These are phyloP conservation scores for Pisolithus sp. DNA, from an alignment of 768 basidiomycete genomes.

Conservation along the genomic window DNA sequence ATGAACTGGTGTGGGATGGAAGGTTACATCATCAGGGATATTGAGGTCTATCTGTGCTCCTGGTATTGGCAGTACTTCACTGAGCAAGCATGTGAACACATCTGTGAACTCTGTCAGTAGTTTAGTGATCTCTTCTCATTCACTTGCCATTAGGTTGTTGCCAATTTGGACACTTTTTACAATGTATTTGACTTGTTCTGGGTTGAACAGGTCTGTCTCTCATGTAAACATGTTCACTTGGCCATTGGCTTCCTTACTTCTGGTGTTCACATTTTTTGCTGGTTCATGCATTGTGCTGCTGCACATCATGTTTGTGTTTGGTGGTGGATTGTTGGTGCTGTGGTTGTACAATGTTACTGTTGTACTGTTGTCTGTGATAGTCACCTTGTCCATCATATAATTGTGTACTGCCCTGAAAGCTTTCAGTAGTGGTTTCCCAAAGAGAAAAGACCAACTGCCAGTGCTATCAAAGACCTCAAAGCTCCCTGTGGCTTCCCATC, in stretches of 20 bases:
- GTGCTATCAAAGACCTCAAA: slow-evolving; percentile 13
- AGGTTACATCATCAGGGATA: neutral
- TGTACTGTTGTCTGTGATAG: neutral
- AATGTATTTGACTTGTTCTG: slow-evolving; percentile 13
- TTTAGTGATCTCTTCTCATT: slow-evolving; percentile 15
- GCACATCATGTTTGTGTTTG: neutral
- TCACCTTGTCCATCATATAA: slow-evolving; percentile 11
- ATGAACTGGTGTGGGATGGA: neutral
- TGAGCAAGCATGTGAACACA: slow-evolving; percentile 33
- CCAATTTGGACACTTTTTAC: slow-evolving; percentile 23
- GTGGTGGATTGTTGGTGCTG: neutral
- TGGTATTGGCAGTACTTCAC: slow-evolving; percentile 29
- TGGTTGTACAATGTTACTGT: neutral
- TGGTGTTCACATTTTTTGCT: too few species aligned
- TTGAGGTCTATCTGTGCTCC: neutral
- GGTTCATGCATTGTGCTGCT: neutral
- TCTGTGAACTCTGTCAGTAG: slow-evolving; percentile 30
- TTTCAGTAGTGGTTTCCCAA: slow-evolving; percentile 24
- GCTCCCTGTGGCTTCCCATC: neutral
- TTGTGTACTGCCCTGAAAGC: slow-evolving; percentile 19
- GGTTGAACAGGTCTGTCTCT: neutral
- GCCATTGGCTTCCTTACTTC: neutral
- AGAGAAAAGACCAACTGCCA: slow-evolving; percentile 20
- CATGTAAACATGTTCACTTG: neutral
- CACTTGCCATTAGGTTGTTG: slow-evolving; percentile 18